Evolutionary conservation across 495 filamentous ascomycete genomes (phyloP).

Genomic region (Xeromyces bisporus): DNA sequence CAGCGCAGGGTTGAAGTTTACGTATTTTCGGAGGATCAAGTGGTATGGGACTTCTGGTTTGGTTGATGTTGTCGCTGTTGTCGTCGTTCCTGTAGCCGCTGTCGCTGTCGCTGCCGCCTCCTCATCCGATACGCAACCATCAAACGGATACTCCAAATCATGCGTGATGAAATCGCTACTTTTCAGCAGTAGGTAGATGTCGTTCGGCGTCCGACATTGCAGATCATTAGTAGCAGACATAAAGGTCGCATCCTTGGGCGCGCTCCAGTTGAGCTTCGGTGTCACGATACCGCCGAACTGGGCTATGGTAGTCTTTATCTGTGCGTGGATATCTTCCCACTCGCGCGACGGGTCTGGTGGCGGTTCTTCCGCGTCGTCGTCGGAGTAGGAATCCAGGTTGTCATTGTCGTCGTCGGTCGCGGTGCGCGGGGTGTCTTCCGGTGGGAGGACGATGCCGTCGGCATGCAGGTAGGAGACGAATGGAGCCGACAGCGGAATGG

Average conservation of each 20-base stretch:
- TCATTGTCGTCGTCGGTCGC: constrained; percentile 25
- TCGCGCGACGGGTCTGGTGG: constrained; percentile 41
- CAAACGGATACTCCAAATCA: constrained; percentile 84
- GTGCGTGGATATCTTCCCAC: constrained; percentile 57
- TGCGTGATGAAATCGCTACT: constrained; percentile 85
- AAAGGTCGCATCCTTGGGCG: constrained; percentile 93
- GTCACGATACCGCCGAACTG: constrained; percentile 67
- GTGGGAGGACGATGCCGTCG: constrained; percentile 79
- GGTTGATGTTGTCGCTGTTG: constrained; percentile 1
- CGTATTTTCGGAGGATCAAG: constrained; percentile 71
- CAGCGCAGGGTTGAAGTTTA: constrained; percentile 71
- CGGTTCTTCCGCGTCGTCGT: constrained; percentile 24
- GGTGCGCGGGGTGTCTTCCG: constrained; percentile 18
- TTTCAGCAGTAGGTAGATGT: constrained; percentile 87
- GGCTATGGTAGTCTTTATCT: constrained; percentile 57
- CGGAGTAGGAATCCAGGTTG: constrained; percentile 20
- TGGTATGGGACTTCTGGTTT: constrained; percentile 37
- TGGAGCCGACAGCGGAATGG: constrained; percentile 53
- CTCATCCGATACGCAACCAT: constrained; percentile 43
- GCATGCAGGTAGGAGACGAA: constrained; percentile 81
- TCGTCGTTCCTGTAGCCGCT: constrained; percentile 3
- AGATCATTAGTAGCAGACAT: constrained; percentile 81
- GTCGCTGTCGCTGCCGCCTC: constrained; percentile 4
- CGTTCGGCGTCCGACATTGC: constrained; percentile 71
- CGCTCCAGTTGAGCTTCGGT: constrained; percentile 95